Evolutionary conservation across 257 asterid species (phyloP).

Genomic region (Coffea eugenioides): DNA sequence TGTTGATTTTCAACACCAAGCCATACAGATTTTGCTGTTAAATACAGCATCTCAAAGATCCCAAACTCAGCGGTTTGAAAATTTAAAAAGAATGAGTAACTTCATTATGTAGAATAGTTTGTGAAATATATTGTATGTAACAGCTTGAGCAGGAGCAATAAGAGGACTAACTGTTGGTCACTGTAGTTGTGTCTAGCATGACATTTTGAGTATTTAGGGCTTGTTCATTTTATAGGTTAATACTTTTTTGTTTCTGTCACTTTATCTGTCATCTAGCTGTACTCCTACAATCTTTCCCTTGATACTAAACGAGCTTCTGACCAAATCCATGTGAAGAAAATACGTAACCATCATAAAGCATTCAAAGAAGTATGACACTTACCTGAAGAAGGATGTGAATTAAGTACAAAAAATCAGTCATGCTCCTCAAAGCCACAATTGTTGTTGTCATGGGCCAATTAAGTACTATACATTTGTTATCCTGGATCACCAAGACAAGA

Average conservation of each 20-base stretch:
- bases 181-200: not conserved
- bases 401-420: conserved; percentile 69
- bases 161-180: too few relatives aligned
- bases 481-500: conserved; percentile 34
- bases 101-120: too few relatives aligned
- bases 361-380: not conserved
- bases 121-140: too few relatives aligned
- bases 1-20: too few relatives aligned
- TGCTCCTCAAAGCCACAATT: conserved; percentile 60
- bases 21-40: too few relatives aligned
- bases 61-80: too few relatives aligned
- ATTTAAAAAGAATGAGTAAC: too few relatives aligned
- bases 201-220: not conserved
- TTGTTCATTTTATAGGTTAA: not conserved
- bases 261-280: not conserved
- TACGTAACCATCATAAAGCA: not conserved
- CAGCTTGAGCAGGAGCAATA: too few relatives aligned
- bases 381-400: conserved; percentile 91
- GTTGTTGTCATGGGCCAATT: conserved; percentile 58
- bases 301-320: not conserved
- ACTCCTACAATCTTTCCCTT: not conserved
- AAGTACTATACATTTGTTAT: conserved; percentile 59
- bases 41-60: too few relatives aligned
- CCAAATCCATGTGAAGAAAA: not conserved
- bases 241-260: not conserved